Evolutionary conservation across 1,284 basidiomycete genomes (phyloP).

Genomic region (Wallemia hederae): DNA sequence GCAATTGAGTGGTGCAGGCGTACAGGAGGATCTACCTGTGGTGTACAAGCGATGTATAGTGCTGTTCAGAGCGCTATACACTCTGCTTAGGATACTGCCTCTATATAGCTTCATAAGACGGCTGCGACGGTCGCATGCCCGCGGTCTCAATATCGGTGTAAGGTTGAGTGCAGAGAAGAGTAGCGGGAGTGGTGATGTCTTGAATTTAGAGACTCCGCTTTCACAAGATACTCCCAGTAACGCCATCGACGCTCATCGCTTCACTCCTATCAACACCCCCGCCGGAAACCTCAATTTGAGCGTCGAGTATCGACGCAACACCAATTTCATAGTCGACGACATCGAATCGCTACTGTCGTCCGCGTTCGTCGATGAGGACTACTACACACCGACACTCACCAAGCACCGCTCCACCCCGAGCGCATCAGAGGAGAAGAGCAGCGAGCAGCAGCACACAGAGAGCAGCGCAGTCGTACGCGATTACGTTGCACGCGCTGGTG

Average conservation of each 20-base stretch:
- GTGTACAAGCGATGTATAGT: not conserved
- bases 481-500: not conserved
- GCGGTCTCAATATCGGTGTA: not conserved
- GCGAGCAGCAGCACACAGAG: not conserved
- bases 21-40: not conserved
- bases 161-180: not conserved
- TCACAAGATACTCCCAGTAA: not conserved
- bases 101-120: not conserved
- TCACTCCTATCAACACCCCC: not conserved
- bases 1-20: not conserved
- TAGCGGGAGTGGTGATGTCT: not conserved
- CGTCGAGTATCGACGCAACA: not conserved
- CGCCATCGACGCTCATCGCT: not conserved
- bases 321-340: not conserved
- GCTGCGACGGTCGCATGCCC: not conserved
- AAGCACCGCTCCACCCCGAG: not conserved
- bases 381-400: not conserved
- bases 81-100: not conserved
- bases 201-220: not conserved
- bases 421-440: not conserved
- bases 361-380: not conserved
- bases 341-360: not conserved
- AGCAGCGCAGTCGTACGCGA: not conserved
- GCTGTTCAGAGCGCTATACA: not conserved
- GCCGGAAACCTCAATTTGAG: not conserved